Percentiles rank a stretch among this genome's conserved stretches.
Conservation (phyloP, 495 filamentous ascomycete species). For the Pseudevernia furfuracea region DNA sequence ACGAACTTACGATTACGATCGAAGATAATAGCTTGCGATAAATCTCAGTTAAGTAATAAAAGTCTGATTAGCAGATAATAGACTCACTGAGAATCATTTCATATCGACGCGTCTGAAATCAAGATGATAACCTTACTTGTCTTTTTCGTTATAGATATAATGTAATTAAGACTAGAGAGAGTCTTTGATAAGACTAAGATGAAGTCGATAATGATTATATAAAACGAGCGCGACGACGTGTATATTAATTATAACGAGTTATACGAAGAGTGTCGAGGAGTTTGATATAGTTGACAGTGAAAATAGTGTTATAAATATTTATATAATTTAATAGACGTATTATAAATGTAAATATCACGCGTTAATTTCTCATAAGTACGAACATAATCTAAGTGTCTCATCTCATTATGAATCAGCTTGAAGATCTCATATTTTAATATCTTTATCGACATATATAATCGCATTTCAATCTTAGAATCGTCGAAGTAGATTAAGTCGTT, state of each 20-base stretch:
- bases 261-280: too few species aligned
- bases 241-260: too few species aligned
- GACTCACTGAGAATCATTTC: neutral
- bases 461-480: too few species aligned
- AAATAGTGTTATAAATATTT: neutral
- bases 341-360: neutral
- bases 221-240: too few species aligned
- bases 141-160: too few species aligned
- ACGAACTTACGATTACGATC: neutral
- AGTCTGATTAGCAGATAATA: neutral
- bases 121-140: too few species aligned
- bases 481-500: too few species aligned
- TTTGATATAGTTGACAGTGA: neutral
- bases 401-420: neutral
- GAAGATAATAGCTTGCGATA: slow-evolving; percentile 2
- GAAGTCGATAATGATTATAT: too few species aligned
- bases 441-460: too few species aligned
- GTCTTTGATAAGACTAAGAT: too few species aligned
- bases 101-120: too few species aligned
- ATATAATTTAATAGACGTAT: neutral
- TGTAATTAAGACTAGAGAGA: too few species aligned
- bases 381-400: neutral
- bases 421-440: neutral
- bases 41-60: neutral
- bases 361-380: neutral